Evolutionary conservation across 768 basidiomycete species (phyloP).

Genomic region (Rhodosporidiobolus odoratus): DNA sequence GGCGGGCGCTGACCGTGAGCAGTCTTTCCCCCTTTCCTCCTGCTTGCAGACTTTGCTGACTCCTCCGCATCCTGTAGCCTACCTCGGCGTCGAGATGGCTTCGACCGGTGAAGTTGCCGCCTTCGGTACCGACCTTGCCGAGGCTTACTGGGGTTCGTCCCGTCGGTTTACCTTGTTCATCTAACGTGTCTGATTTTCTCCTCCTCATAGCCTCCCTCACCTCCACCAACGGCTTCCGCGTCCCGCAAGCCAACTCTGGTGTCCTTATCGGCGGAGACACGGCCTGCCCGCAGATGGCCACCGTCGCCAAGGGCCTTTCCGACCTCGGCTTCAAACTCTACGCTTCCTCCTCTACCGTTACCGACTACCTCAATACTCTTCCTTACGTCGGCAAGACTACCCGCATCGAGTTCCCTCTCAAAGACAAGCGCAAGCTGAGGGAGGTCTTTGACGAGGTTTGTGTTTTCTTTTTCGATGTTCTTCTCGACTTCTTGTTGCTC

Average conservation of each 20-base stretch:
- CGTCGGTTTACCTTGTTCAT: background rate
- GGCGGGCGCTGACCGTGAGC: conserved; percentile 91
- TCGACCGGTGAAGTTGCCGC: conserved; percentile 70
- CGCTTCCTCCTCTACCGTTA: conserved; percentile 72
- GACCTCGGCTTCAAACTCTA: conserved; percentile 93
- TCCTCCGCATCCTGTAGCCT: background rate
- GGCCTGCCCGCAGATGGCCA: conserved; percentile 74
- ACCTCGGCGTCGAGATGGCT: conserved; percentile 36
- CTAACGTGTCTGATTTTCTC: background rate
- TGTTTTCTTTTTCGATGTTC: background rate
- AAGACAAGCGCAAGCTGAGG: conserved; percentile 89
- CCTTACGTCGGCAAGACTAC: conserved; percentile 63
- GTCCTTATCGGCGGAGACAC: conserved; percentile 82
- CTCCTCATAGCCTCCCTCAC: conserved; percentile 59
- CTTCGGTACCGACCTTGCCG: conserved; percentile 86
- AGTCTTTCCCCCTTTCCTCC: background rate
- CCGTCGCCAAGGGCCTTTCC: conserved; percentile 70
- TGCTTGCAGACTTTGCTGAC: background rate
- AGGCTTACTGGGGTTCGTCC: conserved; percentile 76
- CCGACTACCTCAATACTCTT: conserved; percentile 71
- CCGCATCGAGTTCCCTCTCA: conserved; percentile 91
- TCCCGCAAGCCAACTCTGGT: conserved; percentile 75
- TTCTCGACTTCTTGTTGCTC: background rate
- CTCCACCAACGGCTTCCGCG: conserved; percentile 90
- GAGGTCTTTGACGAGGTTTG: conserved; percentile 58